phyloP scores from a whole-genome alignment of 441 rosid species.

The Erodium trifolium region DNA sequence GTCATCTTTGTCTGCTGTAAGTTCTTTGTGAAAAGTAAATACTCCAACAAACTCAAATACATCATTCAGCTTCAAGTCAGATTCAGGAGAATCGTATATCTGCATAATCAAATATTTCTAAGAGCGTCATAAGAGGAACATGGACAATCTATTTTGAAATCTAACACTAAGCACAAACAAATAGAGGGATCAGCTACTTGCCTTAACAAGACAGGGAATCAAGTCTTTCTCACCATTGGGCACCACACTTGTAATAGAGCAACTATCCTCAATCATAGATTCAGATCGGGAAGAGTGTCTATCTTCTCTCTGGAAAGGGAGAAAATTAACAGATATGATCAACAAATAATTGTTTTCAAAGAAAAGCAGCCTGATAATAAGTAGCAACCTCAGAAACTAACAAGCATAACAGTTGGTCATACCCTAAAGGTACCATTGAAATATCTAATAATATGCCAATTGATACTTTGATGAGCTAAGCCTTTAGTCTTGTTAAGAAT shows the following conservation, averaged over 20 bases:
- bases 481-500: not conserved
- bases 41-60: constrained; percentile 83
- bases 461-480: not conserved
- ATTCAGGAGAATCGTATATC: constrained; percentile 79
- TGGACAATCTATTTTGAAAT: not conserved
- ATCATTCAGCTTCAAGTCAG: constrained; percentile 79
- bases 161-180: not conserved
- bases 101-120: constrained; percentile 25
- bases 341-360: not conserved
- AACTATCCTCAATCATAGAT: constrained; percentile 22
- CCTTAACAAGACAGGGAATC: constrained; percentile 79
- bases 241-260: constrained; percentile 20
- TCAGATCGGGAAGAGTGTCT: not conserved
- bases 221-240: constrained; percentile 16
- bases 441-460: not conserved
- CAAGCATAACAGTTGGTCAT: too few species aligned
- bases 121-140: not conserved
- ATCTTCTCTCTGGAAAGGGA: constrained; percentile 48
- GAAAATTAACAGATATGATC: not conserved
- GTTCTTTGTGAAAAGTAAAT: constrained; percentile 42
- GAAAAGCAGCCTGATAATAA: too few species aligned
- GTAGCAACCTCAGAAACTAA: not conserved
- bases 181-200: constrained; percentile 5
- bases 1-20: too few species aligned
- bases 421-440: too few species aligned